Percentiles rank a stretch among this genome's conserved stretches.
Conservation (phyloP, 371 early-diverging fungal species). For the Apophysomyces variabilis region DNA sequence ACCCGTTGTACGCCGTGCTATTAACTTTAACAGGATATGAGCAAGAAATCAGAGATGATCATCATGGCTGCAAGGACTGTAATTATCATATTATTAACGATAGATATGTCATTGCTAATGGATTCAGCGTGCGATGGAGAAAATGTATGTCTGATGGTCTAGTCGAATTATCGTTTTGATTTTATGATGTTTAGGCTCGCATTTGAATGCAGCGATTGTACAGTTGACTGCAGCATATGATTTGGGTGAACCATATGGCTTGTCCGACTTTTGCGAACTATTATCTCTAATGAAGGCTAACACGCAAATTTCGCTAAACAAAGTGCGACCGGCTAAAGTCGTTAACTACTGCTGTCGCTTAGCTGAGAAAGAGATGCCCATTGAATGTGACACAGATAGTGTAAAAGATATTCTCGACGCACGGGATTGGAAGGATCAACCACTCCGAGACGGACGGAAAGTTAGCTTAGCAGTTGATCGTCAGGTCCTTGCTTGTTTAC, state of each 20-base stretch:
- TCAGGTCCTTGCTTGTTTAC: background rate
- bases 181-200: background rate
- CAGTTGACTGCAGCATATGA: background rate
- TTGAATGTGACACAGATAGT: background rate
- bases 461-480: background rate
- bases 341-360: background rate
- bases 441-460: background rate
- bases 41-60: constrained; percentile 19
- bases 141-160: background rate
- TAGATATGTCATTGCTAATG: constrained; percentile 29
- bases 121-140: constrained; percentile 37
- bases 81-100: constrained; percentile 30
- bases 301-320: background rate
- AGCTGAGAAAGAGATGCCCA: background rate
- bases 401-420: background rate
- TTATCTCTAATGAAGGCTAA: background rate
- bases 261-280: background rate
- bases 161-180: background rate
- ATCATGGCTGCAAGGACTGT: constrained; percentile 16
- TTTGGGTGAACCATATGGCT: background rate
- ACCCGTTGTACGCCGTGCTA: constrained; percentile 22
- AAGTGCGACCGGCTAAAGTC: background rate
- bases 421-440: background rate
- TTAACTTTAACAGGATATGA: constrained; percentile 21
- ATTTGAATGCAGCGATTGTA: background rate